These are phyloP conservation scores for Nannizziopsis barbatae DNA, from an alignment of 2,329 filamentous ascomycete genomes.

Conservation along the genomic window DNA sequence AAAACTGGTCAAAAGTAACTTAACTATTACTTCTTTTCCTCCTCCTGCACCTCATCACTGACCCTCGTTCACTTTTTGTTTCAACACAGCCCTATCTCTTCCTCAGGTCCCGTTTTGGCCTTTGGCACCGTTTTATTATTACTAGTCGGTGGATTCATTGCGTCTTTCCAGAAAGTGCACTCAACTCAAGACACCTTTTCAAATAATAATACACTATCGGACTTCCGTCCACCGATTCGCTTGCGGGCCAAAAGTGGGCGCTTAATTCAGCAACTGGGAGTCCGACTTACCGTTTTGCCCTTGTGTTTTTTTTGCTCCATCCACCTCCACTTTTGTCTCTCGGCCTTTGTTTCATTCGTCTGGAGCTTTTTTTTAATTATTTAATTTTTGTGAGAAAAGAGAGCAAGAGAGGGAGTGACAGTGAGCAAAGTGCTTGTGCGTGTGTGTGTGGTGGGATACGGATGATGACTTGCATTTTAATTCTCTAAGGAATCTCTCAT, in stretches of 20 bases:
- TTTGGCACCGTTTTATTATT: not conserved
- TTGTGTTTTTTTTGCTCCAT: not conserved
- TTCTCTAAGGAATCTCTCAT: not conserved
- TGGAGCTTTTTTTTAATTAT: not conserved
- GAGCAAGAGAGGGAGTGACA: too few relatives aligned
- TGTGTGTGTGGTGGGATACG: not conserved
- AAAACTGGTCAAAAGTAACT: not conserved
- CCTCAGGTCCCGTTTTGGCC: not conserved
- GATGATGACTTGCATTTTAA: conserved; percentile 8
- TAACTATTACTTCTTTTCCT: not conserved
- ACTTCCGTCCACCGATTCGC: too few relatives aligned
- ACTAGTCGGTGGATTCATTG: too few relatives aligned
- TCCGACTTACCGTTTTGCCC: not conserved
- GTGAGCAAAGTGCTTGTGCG: too few relatives aligned
- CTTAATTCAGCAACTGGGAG: conserved; percentile 7
- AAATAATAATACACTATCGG: too few relatives aligned
- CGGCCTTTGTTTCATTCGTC: conserved; percentile 8
- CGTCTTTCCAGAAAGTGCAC: too few relatives aligned
- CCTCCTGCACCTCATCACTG: not conserved
- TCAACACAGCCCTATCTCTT: conserved; percentile 9
- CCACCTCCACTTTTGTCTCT: conserved; percentile 3
- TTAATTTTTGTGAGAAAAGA: not conserved
- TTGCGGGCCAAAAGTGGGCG: conserved; percentile 1
- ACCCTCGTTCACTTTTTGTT: not conserved
- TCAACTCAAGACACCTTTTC: too few relatives aligned